Evolutionary conservation across 1,284 basidiomycete species (phyloP), one percentile per base, ranked within the genome.

Genomic region (Rhodotorula sp.): DNA sequence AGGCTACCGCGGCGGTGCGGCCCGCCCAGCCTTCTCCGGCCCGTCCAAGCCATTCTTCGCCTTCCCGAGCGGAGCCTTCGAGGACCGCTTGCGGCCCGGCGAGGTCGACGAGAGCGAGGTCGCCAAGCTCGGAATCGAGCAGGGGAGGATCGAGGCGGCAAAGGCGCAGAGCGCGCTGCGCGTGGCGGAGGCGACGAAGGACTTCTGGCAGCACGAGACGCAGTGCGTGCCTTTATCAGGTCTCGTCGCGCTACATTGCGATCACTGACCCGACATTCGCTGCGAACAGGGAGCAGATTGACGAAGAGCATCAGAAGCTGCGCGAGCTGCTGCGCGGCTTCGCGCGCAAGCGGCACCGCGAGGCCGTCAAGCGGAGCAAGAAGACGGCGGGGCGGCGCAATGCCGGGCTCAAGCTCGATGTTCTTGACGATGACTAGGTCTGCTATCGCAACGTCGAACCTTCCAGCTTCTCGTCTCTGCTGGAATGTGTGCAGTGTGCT

Each of bases 301-400:
- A 76, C 27, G 66, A 58, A 42, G 56, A 68, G 54, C 75, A 76
- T 58, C 58, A 65, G 14, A 59, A 67, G 64, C 54, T 76, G 49
- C 56, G 75, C 1, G 75, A 76, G 58, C 49, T n/a, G 4, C 62
- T 76, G 21, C 55, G 73, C 4, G 75, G 75, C 0, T 27, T 66
- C 19, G 68, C 73, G 12, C 41, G 75, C 16, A 76, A 74, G 60
- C 56, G 75, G 5, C 75, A 76, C 57, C 66, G 75, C 19, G 75
- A 76, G 61, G 70, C 73, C 34, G 67, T 68, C 67, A 76, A 76
- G 68, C 48, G 68, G 49, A 72, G 46, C 19, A 69, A 70, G 53
- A 70, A 70, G 59, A 68, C 56, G 61, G 67, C 12, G 14, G 27
- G 45, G 19, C 25, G 25, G 13, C 50, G 56, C 48, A 25, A 52